Base-by-base conservation (phyloP, 2,329 filamentous ascomycete species). In the Arthrobotrys sphaeroides region DNA sequence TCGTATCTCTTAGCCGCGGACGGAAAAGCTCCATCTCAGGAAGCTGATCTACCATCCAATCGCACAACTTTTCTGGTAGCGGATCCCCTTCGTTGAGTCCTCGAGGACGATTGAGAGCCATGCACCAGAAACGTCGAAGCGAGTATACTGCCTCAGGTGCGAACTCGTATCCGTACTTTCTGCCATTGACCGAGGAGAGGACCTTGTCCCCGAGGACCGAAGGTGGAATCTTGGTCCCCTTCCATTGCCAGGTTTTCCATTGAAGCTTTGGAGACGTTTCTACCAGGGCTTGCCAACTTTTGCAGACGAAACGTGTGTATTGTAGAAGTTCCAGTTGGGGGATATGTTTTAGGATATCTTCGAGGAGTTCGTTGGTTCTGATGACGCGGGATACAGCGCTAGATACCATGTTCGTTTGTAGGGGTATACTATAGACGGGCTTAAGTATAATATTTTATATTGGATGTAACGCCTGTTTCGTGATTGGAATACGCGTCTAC, bases 181-280 rank as follows among this genome's bases (percentile, higher is more conserved):
- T 53, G 16, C 16, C 31, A 10, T 43, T 49, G 9, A 6, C 6
- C 0, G 36, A 45, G 5, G n/a, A 36, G n/a, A 61, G 26, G 12
- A 5, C 3, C 16, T 7, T 5, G 10, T 16, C 47, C 12, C 43
- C 42, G 16, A 40, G 42, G 40, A 73, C 24, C 1, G 49, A 31
- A 9, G 40, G 53, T 6, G 60, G 69, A 9, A 60, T 61, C 28
- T 59, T 42, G 10, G 47, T 40, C 13, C 51, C 42, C 13, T 60
- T 45, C 69, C 69, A 66, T 20, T 47, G 51, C 60, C 42, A 66
- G 22, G 51, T 73, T 31, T 67, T 62, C 61, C 69, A 73, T 73
- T 66, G 24, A 13, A 73, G 43, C 28, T 42, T 40, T 12, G 60
- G 68, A 3, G 60, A 73, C 22, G 20, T 38, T 43, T 65, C 42